A percentile compares a stretch with the other conserved stretches of the same genome.
phyloP scores from a whole-genome alignment of 192 early-diverging fungal species.

The Backusella macrospora region DNA sequence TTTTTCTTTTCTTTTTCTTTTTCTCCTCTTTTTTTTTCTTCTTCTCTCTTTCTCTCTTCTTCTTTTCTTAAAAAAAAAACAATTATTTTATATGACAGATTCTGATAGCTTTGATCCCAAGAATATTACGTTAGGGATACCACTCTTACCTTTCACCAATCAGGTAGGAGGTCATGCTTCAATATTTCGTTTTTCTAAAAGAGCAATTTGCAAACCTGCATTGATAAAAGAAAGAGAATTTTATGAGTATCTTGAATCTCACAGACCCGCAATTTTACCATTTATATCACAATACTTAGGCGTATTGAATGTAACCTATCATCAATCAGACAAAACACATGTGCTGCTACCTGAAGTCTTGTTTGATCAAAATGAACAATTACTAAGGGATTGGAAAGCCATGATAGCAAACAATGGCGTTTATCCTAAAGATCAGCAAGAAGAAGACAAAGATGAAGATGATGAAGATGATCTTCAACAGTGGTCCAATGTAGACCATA shows the following conservation, averaged over 20 bases:
- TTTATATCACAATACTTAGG: conserved; percentile 95
- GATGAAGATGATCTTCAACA: background rate
- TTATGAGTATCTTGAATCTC: conserved; percentile 84
- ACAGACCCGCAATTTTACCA: conserved; percentile 76
- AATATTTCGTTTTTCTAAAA: conserved; percentile 94
- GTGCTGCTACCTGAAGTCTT: conserved; percentile 77
- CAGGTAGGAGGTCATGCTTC: conserved; percentile 97
- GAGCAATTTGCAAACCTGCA: conserved; percentile 96
- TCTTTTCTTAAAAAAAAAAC: background rate
- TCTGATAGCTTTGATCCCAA: conserved; percentile 34
- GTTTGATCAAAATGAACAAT: conserved; percentile 88
- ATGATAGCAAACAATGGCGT: background rate
- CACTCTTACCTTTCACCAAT: conserved; percentile 78
- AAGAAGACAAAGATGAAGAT: background rate
- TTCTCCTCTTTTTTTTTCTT: background rate
- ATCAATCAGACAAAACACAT: conserved; percentile 23
- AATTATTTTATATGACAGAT: background rate
- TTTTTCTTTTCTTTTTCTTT: background rate
- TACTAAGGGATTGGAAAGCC: conserved; percentile 66
- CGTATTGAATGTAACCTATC: conserved; percentile 89
- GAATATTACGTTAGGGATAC: conserved; percentile 52
- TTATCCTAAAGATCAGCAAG: background rate
- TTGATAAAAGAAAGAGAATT: conserved; percentile 81
- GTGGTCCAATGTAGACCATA: background rate
- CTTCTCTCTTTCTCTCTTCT: background rate